Evolutionary conservation across 225 moss, liverwort and hornwort species (phyloP).

Genomic region (Pseudisothecium myosuroides): DNA sequence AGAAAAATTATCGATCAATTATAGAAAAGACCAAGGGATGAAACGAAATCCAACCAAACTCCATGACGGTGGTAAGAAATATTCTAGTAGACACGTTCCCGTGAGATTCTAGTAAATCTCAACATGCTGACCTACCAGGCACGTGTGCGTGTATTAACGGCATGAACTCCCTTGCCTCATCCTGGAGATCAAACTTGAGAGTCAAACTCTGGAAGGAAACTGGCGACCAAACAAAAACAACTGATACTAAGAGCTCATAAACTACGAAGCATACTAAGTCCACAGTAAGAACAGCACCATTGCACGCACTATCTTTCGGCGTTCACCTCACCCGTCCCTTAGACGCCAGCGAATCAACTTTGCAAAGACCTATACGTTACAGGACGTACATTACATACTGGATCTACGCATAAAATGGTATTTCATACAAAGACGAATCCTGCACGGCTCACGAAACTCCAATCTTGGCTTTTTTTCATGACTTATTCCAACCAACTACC

Average conservation of each 20-base stretch:
- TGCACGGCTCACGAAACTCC: neutral
- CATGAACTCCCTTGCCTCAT: constrained; percentile 16
- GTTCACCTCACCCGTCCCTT: neutral
- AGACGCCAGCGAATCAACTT: neutral
- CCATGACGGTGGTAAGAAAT: constrained; percentile 36
- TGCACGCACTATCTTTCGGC: neutral
- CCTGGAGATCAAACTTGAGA: neutral
- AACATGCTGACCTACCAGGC: constrained; percentile 52
- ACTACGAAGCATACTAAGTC: neutral
- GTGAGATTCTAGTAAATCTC: constrained; percentile 50
- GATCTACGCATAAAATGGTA: neutral
- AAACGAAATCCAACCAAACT: constrained; percentile 29
- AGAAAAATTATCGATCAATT: neutral
- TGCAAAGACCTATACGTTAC: neutral
- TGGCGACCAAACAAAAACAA: neutral
- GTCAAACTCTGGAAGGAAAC: neutral
- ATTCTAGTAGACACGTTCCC: constrained; percentile 50
- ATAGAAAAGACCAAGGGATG: neutral
- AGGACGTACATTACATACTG: neutral
- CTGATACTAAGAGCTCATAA: neutral
- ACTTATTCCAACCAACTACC: neutral
- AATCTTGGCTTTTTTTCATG: neutral
- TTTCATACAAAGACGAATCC: neutral
- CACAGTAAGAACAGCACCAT: neutral
- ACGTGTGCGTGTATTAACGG: constrained; percentile 26